Evolutionary conservation across 306 rosid species (phyloP).

Genomic region (Prunus kanzakura): DNA sequence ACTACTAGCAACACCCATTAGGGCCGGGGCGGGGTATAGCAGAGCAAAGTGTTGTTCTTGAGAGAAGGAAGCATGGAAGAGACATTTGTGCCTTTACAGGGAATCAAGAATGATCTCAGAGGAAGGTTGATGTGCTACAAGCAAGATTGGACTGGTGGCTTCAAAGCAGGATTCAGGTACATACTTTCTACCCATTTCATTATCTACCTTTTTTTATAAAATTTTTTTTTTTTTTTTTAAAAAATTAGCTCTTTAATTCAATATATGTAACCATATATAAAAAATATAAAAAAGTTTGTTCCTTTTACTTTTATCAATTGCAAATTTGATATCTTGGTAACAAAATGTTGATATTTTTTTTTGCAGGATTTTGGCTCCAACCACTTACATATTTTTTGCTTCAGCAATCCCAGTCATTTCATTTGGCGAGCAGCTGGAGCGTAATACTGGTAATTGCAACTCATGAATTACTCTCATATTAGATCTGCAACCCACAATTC

Average conservation of each 20-base stretch:
- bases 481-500: slow-evolving; percentile 14
- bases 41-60: background rate
- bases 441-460: slow-evolving; percentile 51
- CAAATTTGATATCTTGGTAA: background rate
- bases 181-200: background rate
- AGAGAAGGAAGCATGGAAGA: slow-evolving; percentile 53
- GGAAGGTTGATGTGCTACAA: slow-evolving; percentile 86
- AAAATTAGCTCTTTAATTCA: background rate
- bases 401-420: slow-evolving; percentile 85
- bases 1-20: background rate
- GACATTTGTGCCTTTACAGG: slow-evolving; percentile 74
- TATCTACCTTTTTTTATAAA: background rate
- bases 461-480: background rate
- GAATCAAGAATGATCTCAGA: slow-evolving; percentile 83
- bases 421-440: slow-evolving; percentile 77
- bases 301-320: background rate
- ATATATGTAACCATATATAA: no score
- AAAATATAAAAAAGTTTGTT: no score
- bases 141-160: slow-evolving; percentile 83
- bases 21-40: background rate
- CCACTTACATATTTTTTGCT: slow-evolving; percentile 83
- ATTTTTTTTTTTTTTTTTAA: no score
- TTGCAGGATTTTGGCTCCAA: slow-evolving; percentile 85
- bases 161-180: slow-evolving; percentile 74
- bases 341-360: slow-evolving; percentile 5